Evolutionary conservation across 129 eudicot species (phyloP), one percentile per base, ranked within the genome.

Genomic region (Flaveria bidentis): DNA sequence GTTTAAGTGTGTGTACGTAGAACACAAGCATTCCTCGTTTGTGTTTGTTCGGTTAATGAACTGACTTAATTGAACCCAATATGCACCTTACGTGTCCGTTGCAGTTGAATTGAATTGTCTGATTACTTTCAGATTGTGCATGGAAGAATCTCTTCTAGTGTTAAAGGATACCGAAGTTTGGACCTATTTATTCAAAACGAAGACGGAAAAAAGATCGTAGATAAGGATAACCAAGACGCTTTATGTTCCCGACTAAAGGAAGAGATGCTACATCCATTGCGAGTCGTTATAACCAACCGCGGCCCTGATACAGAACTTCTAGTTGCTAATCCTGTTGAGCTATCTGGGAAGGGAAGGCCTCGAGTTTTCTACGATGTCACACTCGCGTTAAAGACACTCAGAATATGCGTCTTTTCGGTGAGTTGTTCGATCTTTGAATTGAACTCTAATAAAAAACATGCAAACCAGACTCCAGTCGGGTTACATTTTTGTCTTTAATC

Each of bases 221-320:
- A 90, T 69, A 88, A 82, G 16, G 97, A 87, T 50, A 74, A 51
- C 66, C 86, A 80, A 67, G 75, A 20, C 44, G 69, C 77, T 18
- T 72, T 93, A n/a, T 90, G 96, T 79, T 90, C 89, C 46, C 86
- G 91, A 58, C 76, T 93, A 42, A 87, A 93, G 86, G 92, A 88
- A 73, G 98, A 93, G 77, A 84, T 93, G 89, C 77, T 90, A 79
- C 96, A 88, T 68, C 98, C 97, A 2, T 47, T 90, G 77, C 87
- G 96, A 65, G 95, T 93, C 18, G 73, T 89, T 30, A 84, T 90
- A 51, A 71, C 91, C 42, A 90, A 76, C 60, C 96, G 98, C 12
- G 98, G 98, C 42, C 98, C 98, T 33, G 98, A 93, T 71, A 84
- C 96, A 1, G 97, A 93, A 82, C 96, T 90, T 63, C 51, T 90